A percentile compares a stretch with the other conserved stretches of the same genome.
These are phyloP conservation scores for Trichoderma simmonsii DNA, from an alignment of 2,329 filamentous ascomycete genomes.

Conservation along the genomic window DNA sequence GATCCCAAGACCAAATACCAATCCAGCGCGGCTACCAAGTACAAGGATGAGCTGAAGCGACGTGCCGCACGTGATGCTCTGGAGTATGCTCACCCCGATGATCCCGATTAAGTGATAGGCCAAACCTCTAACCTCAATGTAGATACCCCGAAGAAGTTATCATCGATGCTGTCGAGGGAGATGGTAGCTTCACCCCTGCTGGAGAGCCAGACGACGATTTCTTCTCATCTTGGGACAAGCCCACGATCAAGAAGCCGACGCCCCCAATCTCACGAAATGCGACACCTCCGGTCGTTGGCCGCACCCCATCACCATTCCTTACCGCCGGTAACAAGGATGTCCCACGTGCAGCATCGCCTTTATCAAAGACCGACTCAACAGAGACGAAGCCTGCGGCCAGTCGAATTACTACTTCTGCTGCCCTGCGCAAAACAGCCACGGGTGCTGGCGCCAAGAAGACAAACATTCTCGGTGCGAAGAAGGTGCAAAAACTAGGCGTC, in stretches of 20 bases:
- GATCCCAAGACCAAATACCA: slow-evolving; percentile 97
- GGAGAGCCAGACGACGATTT: slow-evolving; percentile 91
- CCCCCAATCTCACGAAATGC: slow-evolving; percentile 87
- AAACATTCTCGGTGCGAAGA: slow-evolving; percentile 83
- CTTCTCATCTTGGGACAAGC: slow-evolving; percentile 99
- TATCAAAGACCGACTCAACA: slow-evolving; percentile 59
- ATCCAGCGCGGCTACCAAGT: slow-evolving; percentile 88
- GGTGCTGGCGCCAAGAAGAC: slow-evolving; percentile 69
- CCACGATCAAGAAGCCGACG: slow-evolving; percentile 91
- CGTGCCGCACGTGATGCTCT: slow-evolving; percentile 78
- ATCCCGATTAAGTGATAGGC: not conserved
- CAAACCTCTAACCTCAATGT: slow-evolving; percentile 26
- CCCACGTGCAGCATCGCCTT: slow-evolving; percentile 78
- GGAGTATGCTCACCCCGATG: slow-evolving; percentile 59
- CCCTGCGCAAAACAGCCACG: slow-evolving; percentile 72
- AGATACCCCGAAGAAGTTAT: slow-evolving; percentile 85
- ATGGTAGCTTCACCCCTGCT: slow-evolving; percentile 71
- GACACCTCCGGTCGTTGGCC: slow-evolving; percentile 76
- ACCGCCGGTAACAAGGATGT: slow-evolving; percentile 70
- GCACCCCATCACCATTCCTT: slow-evolving; percentile 87
- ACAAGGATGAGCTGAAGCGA: slow-evolving; percentile 93
- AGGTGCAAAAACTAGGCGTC: slow-evolving; percentile 78
- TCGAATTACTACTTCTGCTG: slow-evolving; percentile 71
- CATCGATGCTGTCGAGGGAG: slow-evolving; percentile 67
- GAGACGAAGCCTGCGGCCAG: slow-evolving; percentile 60